phyloP scores from a whole-genome alignment of 805 yeast species.

The Ogataea neopini region DNA sequence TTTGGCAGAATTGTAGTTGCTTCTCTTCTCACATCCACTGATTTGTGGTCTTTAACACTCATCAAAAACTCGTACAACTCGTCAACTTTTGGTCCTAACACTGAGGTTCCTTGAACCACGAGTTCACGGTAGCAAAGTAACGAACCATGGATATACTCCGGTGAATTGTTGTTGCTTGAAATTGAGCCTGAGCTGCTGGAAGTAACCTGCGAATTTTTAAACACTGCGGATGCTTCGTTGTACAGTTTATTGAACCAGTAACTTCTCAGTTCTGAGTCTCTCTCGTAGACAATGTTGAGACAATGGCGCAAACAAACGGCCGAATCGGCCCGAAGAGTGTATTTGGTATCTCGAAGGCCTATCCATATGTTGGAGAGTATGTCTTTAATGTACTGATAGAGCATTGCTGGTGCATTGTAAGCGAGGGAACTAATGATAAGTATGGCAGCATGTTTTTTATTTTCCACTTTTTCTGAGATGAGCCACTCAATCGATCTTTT shows the following conservation, averaged over 20 bases:
- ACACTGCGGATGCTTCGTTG: conserved; percentile 34
- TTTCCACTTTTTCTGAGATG: conserved; percentile 82
- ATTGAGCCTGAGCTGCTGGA: conserved; percentile 9
- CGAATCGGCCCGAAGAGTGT: conserved; percentile 76
- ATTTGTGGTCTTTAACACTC: conserved; percentile 74
- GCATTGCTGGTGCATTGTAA: conserved; percentile 78
- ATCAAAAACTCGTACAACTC: conserved; percentile 75
- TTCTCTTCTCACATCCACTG: conserved; percentile 74
- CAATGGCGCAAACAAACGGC: conserved; percentile 80
- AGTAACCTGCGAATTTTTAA: conserved; percentile 22
- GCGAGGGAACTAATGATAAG: conserved; percentile 82
- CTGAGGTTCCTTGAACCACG: conserved; percentile 68
- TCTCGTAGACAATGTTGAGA: conserved; percentile 71
- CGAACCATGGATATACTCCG: conserved; percentile 86
- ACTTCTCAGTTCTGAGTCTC: conserved; percentile 70
- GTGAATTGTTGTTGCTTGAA: conserved; percentile 25
- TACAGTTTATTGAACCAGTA: conserved; percentile 71
- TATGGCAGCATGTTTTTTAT: conserved; percentile 87
- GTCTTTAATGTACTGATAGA: conserved; percentile 75
- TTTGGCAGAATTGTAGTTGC: conserved; percentile 83
- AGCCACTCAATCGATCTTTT: conserved; percentile 89
- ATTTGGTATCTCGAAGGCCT: conserved; percentile 78
- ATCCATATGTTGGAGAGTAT: conserved; percentile 85
- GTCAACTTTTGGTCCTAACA: conserved; percentile 69
- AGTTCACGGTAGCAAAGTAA: conserved; percentile 80